These are phyloP conservation scores for Suillus subalutaceus DNA, from an alignment of 768 basidiomycete species.

Conservation along the genomic window DNA sequence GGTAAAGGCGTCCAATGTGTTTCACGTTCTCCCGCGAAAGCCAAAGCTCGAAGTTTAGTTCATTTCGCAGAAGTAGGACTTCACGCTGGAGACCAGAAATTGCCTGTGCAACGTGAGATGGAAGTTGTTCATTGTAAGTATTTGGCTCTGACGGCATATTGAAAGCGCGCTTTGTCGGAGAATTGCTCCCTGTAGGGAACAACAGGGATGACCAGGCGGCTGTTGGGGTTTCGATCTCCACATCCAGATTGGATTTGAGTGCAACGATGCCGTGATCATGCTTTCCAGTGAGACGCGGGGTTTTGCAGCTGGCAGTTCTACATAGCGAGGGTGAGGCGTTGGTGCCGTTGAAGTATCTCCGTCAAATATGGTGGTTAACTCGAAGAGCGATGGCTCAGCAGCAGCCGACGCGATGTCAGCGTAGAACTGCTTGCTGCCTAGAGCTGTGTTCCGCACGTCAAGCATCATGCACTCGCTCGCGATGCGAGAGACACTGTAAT, in stretches of 20 bases:
- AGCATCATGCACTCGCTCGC: slow-evolving; percentile 72
- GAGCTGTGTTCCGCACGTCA: slow-evolving; percentile 56
- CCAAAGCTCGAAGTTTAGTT: slow-evolving; percentile 87
- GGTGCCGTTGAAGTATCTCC: slow-evolving; percentile 27
- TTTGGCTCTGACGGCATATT: slow-evolving; percentile 23
- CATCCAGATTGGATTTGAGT: slow-evolving; percentile 68
- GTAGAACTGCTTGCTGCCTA: slow-evolving; percentile 41
- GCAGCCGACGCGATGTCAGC: slow-evolving; percentile 10
- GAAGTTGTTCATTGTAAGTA: slow-evolving; percentile 29
- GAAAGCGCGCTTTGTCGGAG: slow-evolving; percentile 26
- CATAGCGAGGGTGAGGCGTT: slow-evolving; percentile 37
- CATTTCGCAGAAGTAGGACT: slow-evolving; percentile 71
- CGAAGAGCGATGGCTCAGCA: slow-evolving; percentile 9
- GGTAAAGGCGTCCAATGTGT: slow-evolving; percentile 80
- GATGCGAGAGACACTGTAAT: slow-evolving; percentile 62
- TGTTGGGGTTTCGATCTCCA: slow-evolving; percentile 58
- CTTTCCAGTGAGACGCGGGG: slow-evolving; percentile 65
- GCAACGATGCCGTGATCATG: slow-evolving; percentile 72
- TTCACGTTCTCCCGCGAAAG: slow-evolving; percentile 77
- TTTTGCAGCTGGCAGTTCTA: slow-evolving; percentile 35
- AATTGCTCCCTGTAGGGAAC: slow-evolving; percentile 38
- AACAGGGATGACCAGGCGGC: slow-evolving; percentile 56
- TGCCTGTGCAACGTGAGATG: slow-evolving; percentile 59
- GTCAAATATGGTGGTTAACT: slow-evolving; percentile 16
- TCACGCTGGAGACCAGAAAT: slow-evolving; percentile 77